Evolutionary conservation across 371 early-diverging fungal species (phyloP).

Genomic region (Mucor sp.): DNA sequence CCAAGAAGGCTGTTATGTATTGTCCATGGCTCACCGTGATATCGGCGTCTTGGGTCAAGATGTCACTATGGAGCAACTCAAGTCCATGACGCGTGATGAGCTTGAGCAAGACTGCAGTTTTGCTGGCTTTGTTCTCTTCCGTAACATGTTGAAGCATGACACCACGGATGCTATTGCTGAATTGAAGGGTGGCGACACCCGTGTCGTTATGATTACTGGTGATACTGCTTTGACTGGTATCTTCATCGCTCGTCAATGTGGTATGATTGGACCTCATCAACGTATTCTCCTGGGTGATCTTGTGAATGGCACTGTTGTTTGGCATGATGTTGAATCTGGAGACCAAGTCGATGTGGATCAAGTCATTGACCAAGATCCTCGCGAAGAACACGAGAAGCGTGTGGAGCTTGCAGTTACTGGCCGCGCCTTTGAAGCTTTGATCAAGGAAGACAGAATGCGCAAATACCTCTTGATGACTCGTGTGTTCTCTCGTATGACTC

Average conservation of each 20-base stretch:
- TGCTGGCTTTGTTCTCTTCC: slow-evolving; percentile 83
- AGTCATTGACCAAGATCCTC: slow-evolving; percentile 29
- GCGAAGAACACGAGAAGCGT: slow-evolving; percentile 30
- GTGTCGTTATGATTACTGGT: slow-evolving; percentile 91
- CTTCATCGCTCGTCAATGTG: slow-evolving; percentile 79
- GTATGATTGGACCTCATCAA: slow-evolving; percentile 62
- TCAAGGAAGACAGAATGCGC: slow-evolving; percentile 40
- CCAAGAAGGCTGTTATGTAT: slow-evolving; percentile 80
- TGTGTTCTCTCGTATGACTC: slow-evolving; percentile 83
- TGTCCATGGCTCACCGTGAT: slow-evolving; percentile 69
- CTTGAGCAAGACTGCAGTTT: slow-evolving; percentile 69
- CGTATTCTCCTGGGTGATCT: slow-evolving; percentile 57
- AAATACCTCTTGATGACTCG: slow-evolving; percentile 54
- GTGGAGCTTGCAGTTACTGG: slow-evolving; percentile 76
- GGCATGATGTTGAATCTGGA: slow-evolving; percentile 59
- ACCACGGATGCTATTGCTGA: slow-evolving; percentile 73
- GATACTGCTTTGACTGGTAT: slow-evolving; percentile 89
- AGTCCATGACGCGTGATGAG: slow-evolving; percentile 58
- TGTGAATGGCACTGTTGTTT: slow-evolving; percentile 37
- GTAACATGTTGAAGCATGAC: slow-evolving; percentile 87
- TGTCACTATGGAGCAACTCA: slow-evolving; percentile 42
- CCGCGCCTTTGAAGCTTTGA: slow-evolving; percentile 62
- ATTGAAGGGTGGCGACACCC: slow-evolving; percentile 75
- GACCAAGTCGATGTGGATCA: slow-evolving; percentile 36
- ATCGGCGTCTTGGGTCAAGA: slow-evolving; percentile 48